These are phyloP conservation scores for Zopfochytrium polystomum DNA, from an alignment of 371 early-diverging fungal species.

Conservation along the genomic window DNA sequence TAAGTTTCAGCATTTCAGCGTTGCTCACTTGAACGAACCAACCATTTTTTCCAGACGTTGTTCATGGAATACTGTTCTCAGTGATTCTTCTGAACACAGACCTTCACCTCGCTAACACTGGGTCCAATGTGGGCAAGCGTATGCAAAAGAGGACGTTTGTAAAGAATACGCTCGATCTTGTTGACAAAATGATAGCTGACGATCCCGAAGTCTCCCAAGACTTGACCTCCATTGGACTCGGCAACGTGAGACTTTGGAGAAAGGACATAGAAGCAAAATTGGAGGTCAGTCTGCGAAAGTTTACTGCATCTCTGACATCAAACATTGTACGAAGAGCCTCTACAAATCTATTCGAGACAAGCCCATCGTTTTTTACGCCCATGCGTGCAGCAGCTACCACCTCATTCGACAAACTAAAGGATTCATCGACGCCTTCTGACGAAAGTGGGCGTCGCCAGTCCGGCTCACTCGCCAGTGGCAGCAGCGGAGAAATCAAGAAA, in stretches of 20 bases:
- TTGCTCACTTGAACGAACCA: too few species aligned
- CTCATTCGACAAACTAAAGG: too few species aligned
- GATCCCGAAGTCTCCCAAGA: constrained; percentile 13
- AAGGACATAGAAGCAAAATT: constrained; percentile 18
- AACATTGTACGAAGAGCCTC: too few species aligned
- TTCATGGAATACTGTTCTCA: constrained; percentile 83
- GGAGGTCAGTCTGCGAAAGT: too few species aligned
- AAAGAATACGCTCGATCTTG: constrained; percentile 42
- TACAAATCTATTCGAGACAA: constrained; percentile 70
- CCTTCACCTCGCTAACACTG: constrained; percentile 69
- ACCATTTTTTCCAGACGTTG: constrained; percentile 46
- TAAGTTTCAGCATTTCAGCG: too few species aligned
- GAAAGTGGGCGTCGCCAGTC: too few species aligned
- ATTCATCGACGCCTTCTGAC: too few species aligned
- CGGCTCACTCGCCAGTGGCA: too few species aligned
- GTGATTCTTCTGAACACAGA: constrained; percentile 89
- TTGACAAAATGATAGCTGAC: constrained; percentile 34
- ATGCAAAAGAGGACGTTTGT: constrained; percentile 56
- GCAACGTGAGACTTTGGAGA: constrained; percentile 22
- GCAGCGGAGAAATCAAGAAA: too few species aligned
- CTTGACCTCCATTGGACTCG: constrained; percentile 10
- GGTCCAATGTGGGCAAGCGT: constrained; percentile 48
- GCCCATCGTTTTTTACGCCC: constrained; percentile 64
- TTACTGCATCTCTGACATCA: too few species aligned
- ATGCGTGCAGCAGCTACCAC: too few species aligned